Base-by-base conservation (phyloP, 1,139 yeast species). In the Sugiyamaella sp. region DNA sequence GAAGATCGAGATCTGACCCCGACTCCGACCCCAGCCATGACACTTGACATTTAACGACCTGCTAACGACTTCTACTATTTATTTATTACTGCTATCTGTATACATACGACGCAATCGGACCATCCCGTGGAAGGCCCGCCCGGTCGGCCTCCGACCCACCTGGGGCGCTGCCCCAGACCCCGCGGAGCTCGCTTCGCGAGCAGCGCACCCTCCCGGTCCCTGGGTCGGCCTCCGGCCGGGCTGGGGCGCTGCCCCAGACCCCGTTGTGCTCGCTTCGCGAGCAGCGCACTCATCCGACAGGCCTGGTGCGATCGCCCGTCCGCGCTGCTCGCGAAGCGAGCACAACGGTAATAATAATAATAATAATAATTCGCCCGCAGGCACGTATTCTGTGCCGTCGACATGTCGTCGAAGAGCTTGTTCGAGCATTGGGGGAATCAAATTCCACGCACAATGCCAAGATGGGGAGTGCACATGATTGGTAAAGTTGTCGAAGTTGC, bases 181-280 rank as follows among this genome's bases (percentile, higher is more conserved):
- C 35, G 35, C n/a, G 35, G 35, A 12, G 8, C 35, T 14, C 35
- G 35, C 35, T 29, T 29, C 35, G 35, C 35, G 35, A 14, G 35
- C 8, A 14, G 8, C 14, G 5, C 29, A 10, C 10, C 29, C 29
- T 6, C n/a, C n/a, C n/a, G n/a, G n/a, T n/a, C n/a, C n/a, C 14
- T 6, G 35, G 35, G 4, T 12, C 41, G 6, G 41, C 41, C 41
- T 37, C 41, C 41, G 41, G 41, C 41, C 32, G 32, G 41, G 21
- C 41, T 37, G 21, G 41, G 41, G 24, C 41, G 12, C 24, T 37
- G 41, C 41, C 41, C 41, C 21, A 37, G 41, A 29, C 35, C 35
- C 35, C 35, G 35, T 29, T 12, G 35, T 14, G 8, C 35, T 14
- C 35, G 35, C 35, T 29, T 29, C 35, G 35, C 35, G 35, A 14